Evolutionary conservation across 805 yeast genomes (phyloP).

Genomic region (Ogataea nonfermentans): DNA sequence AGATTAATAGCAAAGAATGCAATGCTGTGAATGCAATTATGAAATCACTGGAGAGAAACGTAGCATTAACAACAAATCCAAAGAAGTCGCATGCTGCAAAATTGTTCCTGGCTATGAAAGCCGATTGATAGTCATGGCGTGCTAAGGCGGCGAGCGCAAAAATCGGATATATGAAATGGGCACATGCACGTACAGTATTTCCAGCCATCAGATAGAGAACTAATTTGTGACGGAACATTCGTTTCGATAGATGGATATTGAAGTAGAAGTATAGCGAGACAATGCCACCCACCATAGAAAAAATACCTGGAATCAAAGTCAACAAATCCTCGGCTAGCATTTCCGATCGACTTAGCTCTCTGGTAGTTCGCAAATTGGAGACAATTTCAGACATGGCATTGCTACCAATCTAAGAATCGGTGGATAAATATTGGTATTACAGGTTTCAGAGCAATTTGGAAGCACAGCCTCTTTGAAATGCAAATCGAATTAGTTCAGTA

Average conservation of each 20-base stretch:
- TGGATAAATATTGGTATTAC: no score
- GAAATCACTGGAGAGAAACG: conserved; percentile 19
- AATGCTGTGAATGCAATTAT: conserved; percentile 19
- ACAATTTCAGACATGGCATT: background rate
- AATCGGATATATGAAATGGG: conserved; percentile 17
- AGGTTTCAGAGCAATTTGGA: no score
- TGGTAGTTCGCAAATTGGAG: background rate
- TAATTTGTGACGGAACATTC: conserved; percentile 19
- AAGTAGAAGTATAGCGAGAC: conserved; percentile 21
- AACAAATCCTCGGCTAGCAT: conserved; percentile 10
- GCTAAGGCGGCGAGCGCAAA: conserved; percentile 14
- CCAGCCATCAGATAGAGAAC: conserved; percentile 15
- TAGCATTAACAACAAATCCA: conserved; percentile 17
- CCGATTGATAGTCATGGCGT: conserved; percentile 2
- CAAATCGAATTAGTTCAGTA: no score
- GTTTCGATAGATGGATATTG: conserved; percentile 16
- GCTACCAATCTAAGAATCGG: no score
- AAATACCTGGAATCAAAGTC: conserved; percentile 15
- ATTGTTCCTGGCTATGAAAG: conserved; percentile 4
- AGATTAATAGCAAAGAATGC: conserved; percentile 18
- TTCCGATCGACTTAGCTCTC: background rate
- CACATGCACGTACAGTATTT: conserved; percentile 12
- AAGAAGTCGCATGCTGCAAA: conserved; percentile 21
- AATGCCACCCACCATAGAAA: conserved; percentile 17
- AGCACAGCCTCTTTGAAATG: no score